Conservation (phyloP, 169 alveolate genomes). For the Fabrea salina region DNA sequence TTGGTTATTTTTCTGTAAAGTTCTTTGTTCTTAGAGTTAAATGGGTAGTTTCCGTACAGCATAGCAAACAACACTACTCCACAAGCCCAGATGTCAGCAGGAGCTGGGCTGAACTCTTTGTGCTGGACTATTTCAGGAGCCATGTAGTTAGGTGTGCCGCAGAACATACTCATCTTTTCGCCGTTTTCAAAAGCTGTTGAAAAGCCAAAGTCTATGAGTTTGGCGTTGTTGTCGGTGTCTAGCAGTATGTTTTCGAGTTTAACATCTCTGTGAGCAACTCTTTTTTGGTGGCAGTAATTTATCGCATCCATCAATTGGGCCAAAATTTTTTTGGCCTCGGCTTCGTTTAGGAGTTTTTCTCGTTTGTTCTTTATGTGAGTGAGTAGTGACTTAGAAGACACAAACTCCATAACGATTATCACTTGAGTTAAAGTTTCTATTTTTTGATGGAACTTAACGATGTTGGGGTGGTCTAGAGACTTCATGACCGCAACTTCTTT, state of each 20-base stretch:
- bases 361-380: slow-evolving; percentile 62
- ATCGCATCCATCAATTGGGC: slow-evolving; percentile 68
- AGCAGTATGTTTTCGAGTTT: slow-evolving; percentile 66
- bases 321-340: slow-evolving; percentile 68
- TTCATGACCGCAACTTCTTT: slow-evolving; percentile 73
- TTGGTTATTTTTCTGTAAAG: slow-evolving; percentile 26
- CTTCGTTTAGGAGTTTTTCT: slow-evolving; percentile 62
- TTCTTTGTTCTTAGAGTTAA: slow-evolving; percentile 38
- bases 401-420: slow-evolving; percentile 74
- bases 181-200: slow-evolving; percentile 37
- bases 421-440: slow-evolving; percentile 39
- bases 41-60: slow-evolving; percentile 70
- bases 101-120: slow-evolving; percentile 59
- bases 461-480: slow-evolving; percentile 64
- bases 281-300: slow-evolving; percentile 61
- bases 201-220: slow-evolving; percentile 85
- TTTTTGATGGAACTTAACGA: slow-evolving; percentile 61
- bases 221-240: slow-evolving; percentile 40
- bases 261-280: slow-evolving; percentile 74
- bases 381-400: slow-evolving; percentile 63
- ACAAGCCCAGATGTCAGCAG: slow-evolving; percentile 75
- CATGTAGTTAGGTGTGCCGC: slow-evolving; percentile 85
- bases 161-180: slow-evolving; percentile 45
- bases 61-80: slow-evolving; percentile 69
- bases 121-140: slow-evolving; percentile 78